Percentiles rank a stretch among this genome's conserved stretches.
phyloP scores from a whole-genome alignment of 2,329 filamentous ascomycete species.

The Davidsoniella virescens region DNA sequence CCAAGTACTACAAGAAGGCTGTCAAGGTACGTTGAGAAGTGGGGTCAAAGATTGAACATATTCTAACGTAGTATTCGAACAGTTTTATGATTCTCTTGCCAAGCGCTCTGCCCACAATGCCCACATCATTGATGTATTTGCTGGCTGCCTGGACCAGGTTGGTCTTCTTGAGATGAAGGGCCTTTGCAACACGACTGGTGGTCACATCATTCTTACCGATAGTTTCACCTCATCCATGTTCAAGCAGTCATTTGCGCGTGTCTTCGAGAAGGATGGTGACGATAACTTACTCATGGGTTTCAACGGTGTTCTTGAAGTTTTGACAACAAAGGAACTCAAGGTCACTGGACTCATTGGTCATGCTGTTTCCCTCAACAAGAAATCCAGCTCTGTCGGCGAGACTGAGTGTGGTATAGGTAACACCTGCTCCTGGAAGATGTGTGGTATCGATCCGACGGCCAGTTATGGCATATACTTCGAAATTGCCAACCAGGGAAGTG shows the following conservation, averaged over 20 bases:
- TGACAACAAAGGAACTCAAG: conserved; percentile 96
- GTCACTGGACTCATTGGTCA: conserved; percentile 95
- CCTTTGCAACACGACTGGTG: conserved; percentile 85
- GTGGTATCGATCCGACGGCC: conserved; percentile 81
- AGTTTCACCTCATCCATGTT: conserved; percentile 99
- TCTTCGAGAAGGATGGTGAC: conserved; percentile 92
- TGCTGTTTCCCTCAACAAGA: conserved; percentile 93
- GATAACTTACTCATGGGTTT: conserved; percentile 97
- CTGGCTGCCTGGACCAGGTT: conserved; percentile 92
- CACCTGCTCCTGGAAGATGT: conserved; percentile 99
- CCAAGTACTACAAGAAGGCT: conserved; percentile 99
- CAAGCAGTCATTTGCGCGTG: conserved; percentile 91
- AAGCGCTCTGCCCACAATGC: conserved; percentile 93
- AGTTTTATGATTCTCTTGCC: conserved; percentile 90
- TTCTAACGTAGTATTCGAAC: conserved; percentile 3
- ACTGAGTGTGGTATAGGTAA: conserved; percentile 97
- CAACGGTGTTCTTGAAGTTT: conserved; percentile 85
- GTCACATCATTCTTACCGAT: conserved; percentile 95
- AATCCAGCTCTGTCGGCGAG: conserved; percentile 90
- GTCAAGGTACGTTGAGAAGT: conserved; percentile 49
- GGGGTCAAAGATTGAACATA: conserved; percentile 17
- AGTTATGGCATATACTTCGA: conserved; percentile 97
- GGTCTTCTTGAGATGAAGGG: conserved; percentile 97
- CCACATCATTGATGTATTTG: conserved; percentile 94
- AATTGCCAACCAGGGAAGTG: conserved; percentile 83